phyloP scores from a whole-genome alignment of 2,329 filamentous ascomycete genomes.

The Rhynchosporium agropyri region DNA sequence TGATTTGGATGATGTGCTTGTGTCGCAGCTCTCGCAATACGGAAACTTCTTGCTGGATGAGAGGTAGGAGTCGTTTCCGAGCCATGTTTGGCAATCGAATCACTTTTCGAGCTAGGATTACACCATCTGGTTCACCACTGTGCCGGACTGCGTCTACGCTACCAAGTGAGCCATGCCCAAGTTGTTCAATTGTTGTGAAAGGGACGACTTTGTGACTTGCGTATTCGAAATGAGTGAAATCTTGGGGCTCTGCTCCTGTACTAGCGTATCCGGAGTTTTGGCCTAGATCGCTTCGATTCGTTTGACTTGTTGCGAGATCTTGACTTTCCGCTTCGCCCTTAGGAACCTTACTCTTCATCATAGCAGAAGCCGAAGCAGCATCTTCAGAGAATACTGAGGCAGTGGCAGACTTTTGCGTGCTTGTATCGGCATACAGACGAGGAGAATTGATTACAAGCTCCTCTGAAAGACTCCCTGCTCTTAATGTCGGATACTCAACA shows the following conservation, averaged over 20 bases:
- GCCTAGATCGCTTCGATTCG: conserved; percentile 1
- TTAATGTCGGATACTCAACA: not conserved
- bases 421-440: not conserved
- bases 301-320: not conserved
- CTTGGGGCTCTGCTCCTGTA: not conserved
- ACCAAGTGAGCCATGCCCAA: conserved; percentile 29
- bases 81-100: conserved; percentile 25
- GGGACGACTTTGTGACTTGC: conserved; percentile 21
- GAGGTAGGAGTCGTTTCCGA: conserved; percentile 25
- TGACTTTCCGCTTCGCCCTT: not conserved
- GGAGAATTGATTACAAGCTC: not conserved
- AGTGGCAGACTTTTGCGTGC: not conserved
- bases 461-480: not conserved
- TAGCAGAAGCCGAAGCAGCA: not conserved
- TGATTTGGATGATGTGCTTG: conserved; percentile 25
- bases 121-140: not conserved
- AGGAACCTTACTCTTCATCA: not conserved
- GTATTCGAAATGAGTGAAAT: conserved; percentile 25
- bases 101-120: conserved; percentile 26
- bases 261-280: not conserved
- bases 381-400: not conserved
- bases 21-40: conserved; percentile 26
- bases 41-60: conserved; percentile 28
- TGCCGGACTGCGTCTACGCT: conserved; percentile 27
- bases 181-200: conserved; percentile 23